A percentile compares a stretch with the other conserved stretches of the same genome.
Conservation (phyloP, 495 filamentous ascomycete species). For the Talaromyces thailandensis region DNA sequence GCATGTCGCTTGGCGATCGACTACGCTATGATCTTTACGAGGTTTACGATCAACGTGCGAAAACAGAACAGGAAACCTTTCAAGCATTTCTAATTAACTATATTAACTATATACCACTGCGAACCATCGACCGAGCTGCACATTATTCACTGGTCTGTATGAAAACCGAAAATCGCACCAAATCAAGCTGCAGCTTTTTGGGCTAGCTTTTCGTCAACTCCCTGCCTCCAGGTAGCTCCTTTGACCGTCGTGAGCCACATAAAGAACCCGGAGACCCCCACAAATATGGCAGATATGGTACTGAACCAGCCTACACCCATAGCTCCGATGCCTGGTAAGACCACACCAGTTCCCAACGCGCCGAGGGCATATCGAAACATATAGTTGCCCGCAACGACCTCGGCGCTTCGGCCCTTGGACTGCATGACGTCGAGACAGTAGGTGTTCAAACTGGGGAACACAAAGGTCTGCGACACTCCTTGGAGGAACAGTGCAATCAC, state of each 20-base stretch:
- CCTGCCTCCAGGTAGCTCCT: constrained; percentile 46
- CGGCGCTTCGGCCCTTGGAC: constrained; percentile 41
- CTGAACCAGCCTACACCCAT: constrained; percentile 63
- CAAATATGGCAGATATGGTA: constrained; percentile 47
- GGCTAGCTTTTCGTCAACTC: constrained; percentile 31
- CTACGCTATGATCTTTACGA: not conserved
- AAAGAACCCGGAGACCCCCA: constrained; percentile 36
- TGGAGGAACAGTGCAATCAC: constrained; percentile 64
- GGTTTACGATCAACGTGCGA: not conserved
- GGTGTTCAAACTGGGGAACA: constrained; percentile 63
- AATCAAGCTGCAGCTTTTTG: constrained; percentile 8
- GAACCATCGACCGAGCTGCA: not conserved
- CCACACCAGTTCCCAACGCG: constrained; percentile 54
- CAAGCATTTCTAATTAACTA: not conserved
- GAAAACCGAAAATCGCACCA: not conserved
- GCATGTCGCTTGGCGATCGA: not conserved
- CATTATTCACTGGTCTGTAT: not conserved
- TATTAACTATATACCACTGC: not conserved
- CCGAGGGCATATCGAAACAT: constrained; percentile 62
- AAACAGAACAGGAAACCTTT: not conserved
- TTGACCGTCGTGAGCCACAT: constrained; percentile 40
- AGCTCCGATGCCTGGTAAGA: constrained; percentile 52
- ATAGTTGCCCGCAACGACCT: constrained; percentile 68
- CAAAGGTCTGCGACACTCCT: constrained; percentile 61
- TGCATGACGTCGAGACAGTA: constrained; percentile 74